Base-by-base conservation (phyloP, 768 basidiomycete genomes). In the Harrya chromipes region DNA sequence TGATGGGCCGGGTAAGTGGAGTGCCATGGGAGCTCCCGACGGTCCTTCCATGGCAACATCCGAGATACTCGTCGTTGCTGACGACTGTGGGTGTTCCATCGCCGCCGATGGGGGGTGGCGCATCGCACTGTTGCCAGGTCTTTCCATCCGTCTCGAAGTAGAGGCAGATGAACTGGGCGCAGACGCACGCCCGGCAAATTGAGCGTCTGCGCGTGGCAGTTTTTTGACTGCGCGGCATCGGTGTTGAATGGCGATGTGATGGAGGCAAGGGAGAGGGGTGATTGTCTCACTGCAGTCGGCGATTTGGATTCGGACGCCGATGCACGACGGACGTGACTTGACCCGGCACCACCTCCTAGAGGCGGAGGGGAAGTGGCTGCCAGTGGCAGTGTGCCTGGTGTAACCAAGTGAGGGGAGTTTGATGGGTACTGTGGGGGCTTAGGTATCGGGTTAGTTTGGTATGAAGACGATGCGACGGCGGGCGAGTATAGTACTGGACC, bases 161-260 rank as follows among this genome's bases (percentile, higher is more conserved):
- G 61, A 56, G 31, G 48, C 27, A 19, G 48, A 37, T 11, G 47
- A 14, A 64, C 69, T 74, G 57, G 77, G 82, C 84, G 85, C 85
- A 85, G 85, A 84, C 83, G 79, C 78, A 72, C 81, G 82, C 85
- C 84, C 84, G 79, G 83, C 63, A 50, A 61, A 62, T 60, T 78
- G 76, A 75, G 77, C 84, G 79, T 84, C 85, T 85, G 85, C 85
- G 85, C 84, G 80, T 62, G 72, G 77, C 49, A 84, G 77, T 87
- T 86, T 86, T 87, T 86, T 86, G 83, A 66, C 77, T 74, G 77
- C 40, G 54, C 13, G 8, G 54, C 11, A 8, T 65, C 65, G 47
- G 63, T 42, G 52, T 61, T 62, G 65, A 58, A 82, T 46, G 62
- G 80, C 11, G 69, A 61, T 13, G 69, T 74, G 55, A 74, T 76